Base-by-base conservation (phyloP, 2,329 filamentous ascomycete species). In the Zymoseptoria passerinii region DNA sequence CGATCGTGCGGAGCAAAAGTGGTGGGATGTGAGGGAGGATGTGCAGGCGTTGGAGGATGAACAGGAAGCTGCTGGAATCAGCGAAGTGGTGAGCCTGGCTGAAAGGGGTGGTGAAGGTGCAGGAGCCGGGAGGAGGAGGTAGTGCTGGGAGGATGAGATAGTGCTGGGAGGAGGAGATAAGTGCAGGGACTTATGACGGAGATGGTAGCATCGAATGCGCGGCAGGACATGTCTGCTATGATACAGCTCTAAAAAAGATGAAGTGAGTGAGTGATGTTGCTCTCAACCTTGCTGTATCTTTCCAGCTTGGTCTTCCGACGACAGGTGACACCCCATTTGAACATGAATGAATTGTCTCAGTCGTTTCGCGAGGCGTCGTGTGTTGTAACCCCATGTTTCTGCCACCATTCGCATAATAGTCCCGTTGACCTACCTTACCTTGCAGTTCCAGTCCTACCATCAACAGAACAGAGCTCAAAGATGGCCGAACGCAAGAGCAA, bases 1-100 rank as follows among this genome's bases (percentile, higher is more conserved):
- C 72, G 87, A 90, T 70, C 81, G 90, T 63, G 92, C 92, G 48
- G 94, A 99, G 74, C 89, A 92, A 76, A 96, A 95, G 73, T 99
- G 94, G 94, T 99, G 94, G 94, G 94, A 96, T 78, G 91, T 88
- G 71, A 83, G 94, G 67, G 94, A 99, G 77, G 92, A 97, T 76
- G 89, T 99, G 65, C 88, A 86, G 56, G 88, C 85, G 6, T 75
- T 97, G 69, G 94, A 99, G 75, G 92, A 96, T 74, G 92, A 96
- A 77, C 91, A 97, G 77, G 92, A 96, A 74, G 92, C 89, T 53
- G 90, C 91, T 35, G 92, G 94, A 8, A 96, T 97, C 73, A 89
- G 91, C 16, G 94, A 97, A 77, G 90, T 97, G 50, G 89, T 97
- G 56, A 94, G 87, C 70, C 78, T 97, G 69, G 85, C 87, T 53